Evolutionary conservation across 176 grass and related monocot genomes (phyloP).

Genomic region (Puya raimondii): DNA sequence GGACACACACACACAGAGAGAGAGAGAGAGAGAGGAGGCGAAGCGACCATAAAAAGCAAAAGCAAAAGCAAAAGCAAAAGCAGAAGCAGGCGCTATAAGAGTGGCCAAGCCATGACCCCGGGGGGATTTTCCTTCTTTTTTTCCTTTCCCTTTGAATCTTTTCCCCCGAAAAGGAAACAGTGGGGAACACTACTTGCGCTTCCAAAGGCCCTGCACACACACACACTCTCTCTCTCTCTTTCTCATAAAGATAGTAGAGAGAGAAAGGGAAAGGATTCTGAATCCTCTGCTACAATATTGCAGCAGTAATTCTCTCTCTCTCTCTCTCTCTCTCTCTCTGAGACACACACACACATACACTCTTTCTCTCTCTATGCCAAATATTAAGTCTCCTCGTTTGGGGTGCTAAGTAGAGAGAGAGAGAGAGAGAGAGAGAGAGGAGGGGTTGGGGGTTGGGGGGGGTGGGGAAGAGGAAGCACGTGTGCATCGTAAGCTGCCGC

Average conservation of each 20-base stretch:
- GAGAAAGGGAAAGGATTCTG: conserved; percentile 25
- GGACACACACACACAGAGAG: conserved; percentile 9
- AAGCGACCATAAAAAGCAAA: conserved; percentile 46
- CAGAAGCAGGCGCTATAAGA: not conserved
- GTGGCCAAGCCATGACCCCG: not conserved
- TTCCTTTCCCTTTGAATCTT: conserved; percentile 11
- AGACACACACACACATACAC: not conserved
- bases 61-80: conserved; percentile 17
- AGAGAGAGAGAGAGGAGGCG: conserved; percentile 19
- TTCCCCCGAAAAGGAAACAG: conserved; percentile 48
- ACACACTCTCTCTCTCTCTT: not conserved
- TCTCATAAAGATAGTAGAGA: conserved; percentile 17
- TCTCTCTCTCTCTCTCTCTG: conserved; percentile 16
- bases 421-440: not conserved
- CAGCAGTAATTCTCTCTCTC: conserved; percentile 14
- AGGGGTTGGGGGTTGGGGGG: not conserved
- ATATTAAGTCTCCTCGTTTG: conserved; percentile 13
- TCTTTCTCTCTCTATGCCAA: too few species aligned
- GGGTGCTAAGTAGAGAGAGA: not conserved
- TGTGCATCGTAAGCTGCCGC: conserved; percentile 45
- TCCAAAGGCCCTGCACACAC: not conserved
- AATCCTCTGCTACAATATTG: conserved; percentile 18
- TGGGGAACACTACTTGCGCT: conserved; percentile 7
- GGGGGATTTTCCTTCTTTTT: not conserved
- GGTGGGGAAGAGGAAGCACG: conserved; percentile 27